Conservation (phyloP, 192 early-diverging fungal genomes). For the Kappamyces sp. region DNA sequence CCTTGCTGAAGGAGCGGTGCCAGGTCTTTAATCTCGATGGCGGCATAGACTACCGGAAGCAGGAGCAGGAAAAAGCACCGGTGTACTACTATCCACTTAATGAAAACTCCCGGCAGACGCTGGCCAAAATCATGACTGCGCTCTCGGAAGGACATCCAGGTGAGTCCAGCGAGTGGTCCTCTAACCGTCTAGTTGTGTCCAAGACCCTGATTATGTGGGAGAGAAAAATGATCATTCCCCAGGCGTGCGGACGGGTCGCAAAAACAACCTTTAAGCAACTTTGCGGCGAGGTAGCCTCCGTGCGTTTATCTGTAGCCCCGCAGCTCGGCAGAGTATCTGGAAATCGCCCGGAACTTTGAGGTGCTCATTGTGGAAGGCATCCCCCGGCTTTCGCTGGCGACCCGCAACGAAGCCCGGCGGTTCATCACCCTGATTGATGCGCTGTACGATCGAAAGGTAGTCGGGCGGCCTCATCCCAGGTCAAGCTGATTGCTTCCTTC, state of each 20-base stretch:
- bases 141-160: constrained; percentile 23
- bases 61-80: constrained; percentile 44
- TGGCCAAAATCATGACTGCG: constrained; percentile 44
- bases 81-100: constrained; percentile 70
- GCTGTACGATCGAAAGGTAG: constrained; percentile 78
- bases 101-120: constrained; percentile 32
- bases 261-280: constrained; percentile 72
- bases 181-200: constrained; percentile 27
- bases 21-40: constrained; percentile 77
- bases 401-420: constrained; percentile 82
- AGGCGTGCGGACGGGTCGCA: constrained; percentile 57
- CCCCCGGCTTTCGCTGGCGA: constrained; percentile 51
- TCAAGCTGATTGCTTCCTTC: constrained; percentile 38
- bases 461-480: constrained; percentile 15
- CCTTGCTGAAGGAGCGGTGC: constrained; percentile 74
- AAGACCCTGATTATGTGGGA: constrained; percentile 66
- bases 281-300: constrained; percentile 47
- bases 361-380: constrained; percentile 68
- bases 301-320: constrained; percentile 17
- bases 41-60: constrained; percentile 86
- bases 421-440: constrained; percentile 94
- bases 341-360: constrained; percentile 67
- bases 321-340: constrained; percentile 86
- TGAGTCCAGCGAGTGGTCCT: not conserved
- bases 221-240: constrained; percentile 61